A percentile compares a stretch with the other conserved stretches of the same genome.
phyloP scores from a whole-genome alignment of 2,329 filamentous ascomycete genomes.

The Drechslerella dactyloides region DNA sequence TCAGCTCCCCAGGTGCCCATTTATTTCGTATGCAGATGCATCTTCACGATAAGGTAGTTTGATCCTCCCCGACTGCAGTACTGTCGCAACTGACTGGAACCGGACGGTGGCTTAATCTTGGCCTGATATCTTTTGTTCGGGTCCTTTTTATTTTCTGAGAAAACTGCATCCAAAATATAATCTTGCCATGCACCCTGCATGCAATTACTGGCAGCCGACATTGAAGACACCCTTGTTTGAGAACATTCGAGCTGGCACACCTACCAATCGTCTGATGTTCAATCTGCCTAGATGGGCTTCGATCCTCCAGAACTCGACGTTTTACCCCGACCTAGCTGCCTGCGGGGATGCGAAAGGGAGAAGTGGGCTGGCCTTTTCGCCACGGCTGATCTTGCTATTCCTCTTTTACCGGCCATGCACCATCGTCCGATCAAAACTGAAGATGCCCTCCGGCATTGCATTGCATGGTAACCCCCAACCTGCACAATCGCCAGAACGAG shows the following conservation, averaged over 20 bases:
- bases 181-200: slow-evolving; percentile 19
- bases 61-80: slow-evolving; percentile 6
- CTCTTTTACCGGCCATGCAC: slow-evolving; percentile 1
- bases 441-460: too few relatives aligned
- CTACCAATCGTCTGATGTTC: slow-evolving; percentile 51
- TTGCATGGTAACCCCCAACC: slow-evolving; percentile 22
- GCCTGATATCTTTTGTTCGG: background rate
- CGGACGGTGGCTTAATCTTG: slow-evolving; percentile 26
- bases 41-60: slow-evolving; percentile 39
- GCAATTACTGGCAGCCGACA: slow-evolving; percentile 37
- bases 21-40: slow-evolving; percentile 23
- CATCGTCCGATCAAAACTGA: slow-evolving; percentile 30
- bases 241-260: slow-evolving; percentile 45
- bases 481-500: slow-evolving; percentile 7
- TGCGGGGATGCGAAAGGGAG: slow-evolving; percentile 34
- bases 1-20: slow-evolving; percentile 3
- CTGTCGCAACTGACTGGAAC: slow-evolving; percentile 11
- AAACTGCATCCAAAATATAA: background rate
- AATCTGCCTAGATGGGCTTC: slow-evolving; percentile 29
- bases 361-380: slow-evolving; percentile 17
- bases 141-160: background rate
- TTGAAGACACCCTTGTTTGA: slow-evolving; percentile 45
- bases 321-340: slow-evolving; percentile 20
- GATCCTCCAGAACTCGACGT: slow-evolving; percentile 34
- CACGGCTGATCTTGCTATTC: slow-evolving; percentile 27